Base-by-base conservation (phyloP, 192 early-diverging fungal genomes). In the Backusella mclennaniae region DNA sequence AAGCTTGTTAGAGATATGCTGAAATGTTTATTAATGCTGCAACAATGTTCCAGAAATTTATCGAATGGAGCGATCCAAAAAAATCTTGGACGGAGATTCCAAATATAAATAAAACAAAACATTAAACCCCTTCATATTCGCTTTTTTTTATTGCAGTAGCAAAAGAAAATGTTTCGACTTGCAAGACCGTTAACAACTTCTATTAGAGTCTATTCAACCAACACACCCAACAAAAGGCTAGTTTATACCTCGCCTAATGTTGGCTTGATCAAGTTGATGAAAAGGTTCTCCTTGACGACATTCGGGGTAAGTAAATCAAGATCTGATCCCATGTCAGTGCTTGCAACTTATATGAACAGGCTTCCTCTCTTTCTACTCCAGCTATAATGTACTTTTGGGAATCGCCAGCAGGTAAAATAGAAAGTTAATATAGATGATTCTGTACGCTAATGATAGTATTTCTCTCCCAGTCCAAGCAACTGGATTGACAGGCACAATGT, bases 351-450 rank as follows among this genome's bases (percentile, higher is more conserved):
- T 26, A 29, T 38, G 19, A 17, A 23, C 56, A 83, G 82, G 69
- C 77, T 44, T 76, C 82, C 11, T 74, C 76, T 67, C 4, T 77
- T 14, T 66, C 78, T 11, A 66, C 82, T 4, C 82, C 82, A 8
- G 75, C 78, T 23, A 35, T 83, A 6, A 41, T 79, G 49, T 79
- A 76, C 39, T 76, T 83, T 35, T 83, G 82, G 82, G 72, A 79
- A 6, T 74, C 78, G 9, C 82, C 82, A 59, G 82, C 78, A 35
- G 72, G 81, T 83, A 73, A 74, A 35, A 39, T 29, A 35, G 21
- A 11, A 42, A 9, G 19, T 29, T 73, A 1, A 12, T 14, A 39
- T 6, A 29, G 17, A 21, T 5, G 7, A n/a, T 26, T 15, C 12
- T 38, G 15, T 26, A 3, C 36, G 12, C 15, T 29, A 31, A 23